phyloP scores from a whole-genome alignment of 2,329 filamentous ascomycete genomes.

The Salinomyces thailandicus region DNA sequence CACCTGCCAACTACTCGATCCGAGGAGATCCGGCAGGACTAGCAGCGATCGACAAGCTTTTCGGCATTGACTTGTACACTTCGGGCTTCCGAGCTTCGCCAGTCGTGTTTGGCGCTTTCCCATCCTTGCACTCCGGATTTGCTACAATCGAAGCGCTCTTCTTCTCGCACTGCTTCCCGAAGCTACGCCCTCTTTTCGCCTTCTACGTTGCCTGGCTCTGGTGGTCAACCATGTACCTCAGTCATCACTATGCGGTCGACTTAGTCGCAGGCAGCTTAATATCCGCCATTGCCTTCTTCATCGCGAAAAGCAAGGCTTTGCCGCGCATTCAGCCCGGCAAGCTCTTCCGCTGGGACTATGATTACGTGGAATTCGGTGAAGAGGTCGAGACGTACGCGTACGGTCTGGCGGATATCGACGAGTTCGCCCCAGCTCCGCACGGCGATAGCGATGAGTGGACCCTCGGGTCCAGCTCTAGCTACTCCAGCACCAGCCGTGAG shows the following conservation, averaged over 20 bases:
- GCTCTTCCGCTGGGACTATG: slow-evolving; percentile 86
- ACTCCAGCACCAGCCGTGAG: slow-evolving; percentile 55
- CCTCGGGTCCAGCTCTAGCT: slow-evolving; percentile 68
- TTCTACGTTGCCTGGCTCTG: slow-evolving; percentile 86
- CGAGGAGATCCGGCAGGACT: slow-evolving; percentile 80
- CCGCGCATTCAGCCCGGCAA: slow-evolving; percentile 77
- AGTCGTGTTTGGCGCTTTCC: slow-evolving; percentile 89
- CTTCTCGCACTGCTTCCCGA: slow-evolving; percentile 85
- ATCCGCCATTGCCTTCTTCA: slow-evolving; percentile 60
- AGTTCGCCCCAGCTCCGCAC: slow-evolving; percentile 40
- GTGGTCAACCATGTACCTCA: slow-evolving; percentile 98
- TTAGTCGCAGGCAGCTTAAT: slow-evolving; percentile 70
- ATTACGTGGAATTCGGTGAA: slow-evolving; percentile 60
- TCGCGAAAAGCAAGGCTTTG: slow-evolving; percentile 67
- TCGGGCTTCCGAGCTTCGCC: slow-evolving; percentile 84
- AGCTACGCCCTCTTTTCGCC: slow-evolving; percentile 67
- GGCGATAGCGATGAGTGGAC: slow-evolving; percentile 80
- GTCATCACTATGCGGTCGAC: slow-evolving; percentile 93
- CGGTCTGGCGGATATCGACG: slow-evolving; percentile 44
- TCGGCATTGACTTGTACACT: slow-evolving; percentile 86
- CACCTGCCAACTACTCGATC: slow-evolving; percentile 87
- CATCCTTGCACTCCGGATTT: slow-evolving; percentile 80
- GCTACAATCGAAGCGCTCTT: slow-evolving; percentile 85
- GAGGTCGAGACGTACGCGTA: slow-evolving; percentile 34
- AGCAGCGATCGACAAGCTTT: slow-evolving; percentile 77